Base-by-base conservation (phyloP, 2,329 filamentous ascomycete genomes). In the Paracoccidioides lutzii region DNA sequence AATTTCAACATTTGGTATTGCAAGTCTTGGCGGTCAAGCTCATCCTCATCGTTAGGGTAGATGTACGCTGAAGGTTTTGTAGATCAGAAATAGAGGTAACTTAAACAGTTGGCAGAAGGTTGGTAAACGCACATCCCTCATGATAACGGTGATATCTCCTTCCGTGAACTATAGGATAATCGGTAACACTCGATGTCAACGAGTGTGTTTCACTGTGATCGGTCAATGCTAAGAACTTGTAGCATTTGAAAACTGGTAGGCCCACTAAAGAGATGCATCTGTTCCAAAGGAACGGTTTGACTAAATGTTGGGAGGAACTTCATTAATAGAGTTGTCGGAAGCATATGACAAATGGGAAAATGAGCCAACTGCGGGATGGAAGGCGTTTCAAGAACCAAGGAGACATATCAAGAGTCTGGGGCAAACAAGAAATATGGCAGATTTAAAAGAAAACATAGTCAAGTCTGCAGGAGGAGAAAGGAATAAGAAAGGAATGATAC, bases 1-100 rank as follows among this genome's bases (percentile, higher is more conserved):
- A 77, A 57, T 50, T 74, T 75, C 65, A 77, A 75, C 62, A 81
- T 73, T 61, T 80, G 74, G 65, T 81, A 78, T 60, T 78, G 76
- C 59, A 78, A 67, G 58, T 82, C 77, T 14, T 81, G 69, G 10
- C 79, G 76, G 60, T 80, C 76, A 52, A 79, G 70, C 63, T 82
- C 80, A 58, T 71, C 66, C 59, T 77, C 75, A 63, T 81, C 78
- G 64, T 80, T 80, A 52, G 78, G 78, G 51, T 71, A 75, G 10
- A 69, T 58, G 60, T 75, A 75, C 57, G 68, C 69, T 71, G 54
- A n/a, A 14, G 5, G 14, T 49, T 41, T 15, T 8, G 14, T 41
- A 30, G 22, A 44, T 22, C 6, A 49, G 33, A 50, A n/a, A 28
- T 32, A 53, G 14, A 15, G 28, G 45, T 32, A 33, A 15, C 53